Evolutionary conservation across 2,329 filamentous ascomycete genomes (phyloP).

Genomic region (Fusarium torreyae): DNA sequence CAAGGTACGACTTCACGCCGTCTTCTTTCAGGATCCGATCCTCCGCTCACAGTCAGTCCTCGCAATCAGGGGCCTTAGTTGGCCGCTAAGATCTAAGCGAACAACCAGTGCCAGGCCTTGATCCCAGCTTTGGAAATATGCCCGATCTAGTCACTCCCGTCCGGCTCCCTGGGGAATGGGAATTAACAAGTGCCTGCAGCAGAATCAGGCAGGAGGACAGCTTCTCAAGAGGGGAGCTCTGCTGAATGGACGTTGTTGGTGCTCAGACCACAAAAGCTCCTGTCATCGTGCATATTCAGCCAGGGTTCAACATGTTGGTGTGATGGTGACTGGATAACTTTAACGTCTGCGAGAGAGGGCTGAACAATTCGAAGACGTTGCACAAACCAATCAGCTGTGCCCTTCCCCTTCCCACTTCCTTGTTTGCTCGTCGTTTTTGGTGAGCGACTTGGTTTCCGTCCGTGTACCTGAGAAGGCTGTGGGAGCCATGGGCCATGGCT

Average conservation of each 20-base stretch:
- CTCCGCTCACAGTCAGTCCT: conserved; percentile 20
- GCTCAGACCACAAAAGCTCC: conserved; percentile 19
- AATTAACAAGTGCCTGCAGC: neutral
- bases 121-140: conserved; percentile 15
- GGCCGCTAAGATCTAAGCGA: conserved; percentile 47
- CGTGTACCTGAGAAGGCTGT: conserved; percentile 16
- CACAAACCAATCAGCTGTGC: conserved; percentile 15
- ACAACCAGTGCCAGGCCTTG: conserved; percentile 18
- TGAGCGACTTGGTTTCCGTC: neutral
- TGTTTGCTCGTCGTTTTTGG: conserved; percentile 1
- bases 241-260: conserved; percentile 1
- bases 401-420: neutral
- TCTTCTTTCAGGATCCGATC: conserved; percentile 9
- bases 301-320: conserved; percentile 5
- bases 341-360: conserved; percentile 15
- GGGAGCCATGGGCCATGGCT: conserved; percentile 2
- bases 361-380: conserved; percentile 18
- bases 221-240: neutral
- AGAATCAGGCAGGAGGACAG: neutral
- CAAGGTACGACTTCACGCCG: conserved; percentile 22
- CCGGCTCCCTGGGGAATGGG: neutral
- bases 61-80: conserved; percentile 10
- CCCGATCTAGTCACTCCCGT: conserved; percentile 30
- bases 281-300: conserved; percentile 27
- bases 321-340: conserved; percentile 14